Conservation (phyloP, 306 rosid genomes). For the Citrullus mucosospermus region DNA sequence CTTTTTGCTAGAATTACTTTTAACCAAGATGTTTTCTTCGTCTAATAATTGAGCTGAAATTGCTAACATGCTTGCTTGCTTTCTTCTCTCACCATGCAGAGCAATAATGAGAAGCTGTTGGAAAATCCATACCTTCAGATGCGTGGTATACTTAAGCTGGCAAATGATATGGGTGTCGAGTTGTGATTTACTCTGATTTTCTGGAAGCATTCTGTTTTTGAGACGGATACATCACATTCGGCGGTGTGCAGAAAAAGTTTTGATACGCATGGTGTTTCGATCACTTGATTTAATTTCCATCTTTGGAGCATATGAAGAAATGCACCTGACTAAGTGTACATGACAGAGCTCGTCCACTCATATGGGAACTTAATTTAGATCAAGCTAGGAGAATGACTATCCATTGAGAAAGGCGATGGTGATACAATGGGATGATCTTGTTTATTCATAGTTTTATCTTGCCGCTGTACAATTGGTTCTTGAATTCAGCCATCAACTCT, state of each 20-base stretch:
- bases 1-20: not conserved
- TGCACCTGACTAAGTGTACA: conserved; percentile 17
- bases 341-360: conserved; percentile 14
- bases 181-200: conserved; percentile 36
- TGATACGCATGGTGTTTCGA: conserved; percentile 20
- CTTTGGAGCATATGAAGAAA: conserved; percentile 20
- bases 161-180: conserved; percentile 75
- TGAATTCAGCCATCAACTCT: conserved; percentile 3
- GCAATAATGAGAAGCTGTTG: conserved; percentile 93
- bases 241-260: conserved; percentile 11
- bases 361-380: conserved; percentile 18
- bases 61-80: conserved; percentile 18
- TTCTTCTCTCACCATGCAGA: conserved; percentile 36
- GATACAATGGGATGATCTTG: conserved; percentile 14
- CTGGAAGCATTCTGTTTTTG: conserved; percentile 24
- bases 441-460: not conserved
- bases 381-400: conserved; percentile 16
- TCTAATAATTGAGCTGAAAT: not conserved
- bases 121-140: conserved; percentile 99
- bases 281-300: conserved; percentile 7
- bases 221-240: conserved; percentile 19
- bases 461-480: conserved; percentile 16
- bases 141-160: conserved; percentile 97
- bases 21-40: not conserved
- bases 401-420: conserved; percentile 6